Percentiles rank a stretch among this genome's conserved stretches.
Evolutionary conservation across 257 asterid genomes (phyloP).

Genomic region (Nicotiana tomentosiformis): DNA sequence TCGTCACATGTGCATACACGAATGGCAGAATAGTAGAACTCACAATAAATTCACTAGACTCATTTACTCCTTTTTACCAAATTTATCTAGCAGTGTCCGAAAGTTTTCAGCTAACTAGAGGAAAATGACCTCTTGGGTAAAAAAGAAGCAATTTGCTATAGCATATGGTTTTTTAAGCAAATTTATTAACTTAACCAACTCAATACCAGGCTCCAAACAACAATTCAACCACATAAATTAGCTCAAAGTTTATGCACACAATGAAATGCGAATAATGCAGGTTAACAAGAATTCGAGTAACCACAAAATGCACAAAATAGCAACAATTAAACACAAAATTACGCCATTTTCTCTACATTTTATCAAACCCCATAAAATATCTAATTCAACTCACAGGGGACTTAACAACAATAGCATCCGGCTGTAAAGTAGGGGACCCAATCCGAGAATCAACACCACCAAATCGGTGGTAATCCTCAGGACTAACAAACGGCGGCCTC

Average conservation of each 20-base stretch:
- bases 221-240: neutral
- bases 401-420: constrained; percentile 54
- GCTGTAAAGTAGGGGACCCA: neutral
- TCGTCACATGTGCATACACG: neutral
- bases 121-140: neutral
- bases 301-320: constrained; percentile 15
- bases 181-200: neutral
- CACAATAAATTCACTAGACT: neutral
- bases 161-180: neutral
- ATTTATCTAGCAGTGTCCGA: neutral
- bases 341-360: neutral
- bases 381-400: constrained; percentile 49
- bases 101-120: neutral
- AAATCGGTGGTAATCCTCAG: constrained; percentile 74
- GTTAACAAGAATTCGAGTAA: neutral
- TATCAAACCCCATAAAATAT: neutral
- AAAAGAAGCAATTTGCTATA: neutral
- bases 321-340: neutral
- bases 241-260: neutral
- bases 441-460: neutral
- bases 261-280: neutral
- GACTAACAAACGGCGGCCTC: constrained; percentile 66
- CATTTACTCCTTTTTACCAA: neutral
- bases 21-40: neutral
- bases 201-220: neutral